These are phyloP conservation scores for Peterozyma xylosa DNA, from an alignment of 805 yeast genomes.

Conservation along the genomic window DNA sequence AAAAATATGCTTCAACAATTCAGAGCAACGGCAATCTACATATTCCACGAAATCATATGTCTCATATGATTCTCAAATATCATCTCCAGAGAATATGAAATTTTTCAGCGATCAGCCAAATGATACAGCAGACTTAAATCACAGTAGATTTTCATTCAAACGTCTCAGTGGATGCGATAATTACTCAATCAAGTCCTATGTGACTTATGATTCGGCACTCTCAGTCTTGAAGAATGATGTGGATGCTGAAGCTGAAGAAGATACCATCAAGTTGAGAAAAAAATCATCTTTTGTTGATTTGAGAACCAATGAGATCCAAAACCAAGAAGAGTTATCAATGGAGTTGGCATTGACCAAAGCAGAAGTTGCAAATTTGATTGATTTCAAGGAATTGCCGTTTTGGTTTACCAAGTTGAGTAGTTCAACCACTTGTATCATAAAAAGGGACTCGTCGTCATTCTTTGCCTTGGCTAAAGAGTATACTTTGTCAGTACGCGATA, in stretches of 20 bases:
- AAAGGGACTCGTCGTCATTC: constrained; percentile 6
- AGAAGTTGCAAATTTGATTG: constrained; percentile 1
- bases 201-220: constrained; percentile 53
- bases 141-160: constrained; percentile 16
- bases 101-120: too few relatives aligned
- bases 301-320: constrained; percentile 18
- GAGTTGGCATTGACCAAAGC: constrained; percentile 1
- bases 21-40: constrained; percentile 1
- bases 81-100: neutral
- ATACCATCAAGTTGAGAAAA: constrained; percentile 26
- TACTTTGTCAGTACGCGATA: constrained; percentile 1
- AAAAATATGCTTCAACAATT: neutral
- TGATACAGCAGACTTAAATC: neutral
- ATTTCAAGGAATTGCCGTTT: constrained; percentile 22
- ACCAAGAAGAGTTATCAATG: neutral
- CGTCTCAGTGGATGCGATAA: constrained; percentile 27
- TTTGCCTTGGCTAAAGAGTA: constrained; percentile 4
- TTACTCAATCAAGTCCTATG: constrained; percentile 40
- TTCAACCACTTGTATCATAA: constrained; percentile 1
- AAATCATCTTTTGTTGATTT: constrained; percentile 43
- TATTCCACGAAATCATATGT: constrained; percentile 6
- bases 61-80: constrained; percentile 6
- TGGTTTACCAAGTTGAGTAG: constrained; percentile 3
- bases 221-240: constrained; percentile 20
- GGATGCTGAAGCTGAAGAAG: constrained; percentile 7